phyloP scores from a whole-genome alignment of 2,329 filamentous ascomycete genomes.

The Exophiala bonariae region DNA sequence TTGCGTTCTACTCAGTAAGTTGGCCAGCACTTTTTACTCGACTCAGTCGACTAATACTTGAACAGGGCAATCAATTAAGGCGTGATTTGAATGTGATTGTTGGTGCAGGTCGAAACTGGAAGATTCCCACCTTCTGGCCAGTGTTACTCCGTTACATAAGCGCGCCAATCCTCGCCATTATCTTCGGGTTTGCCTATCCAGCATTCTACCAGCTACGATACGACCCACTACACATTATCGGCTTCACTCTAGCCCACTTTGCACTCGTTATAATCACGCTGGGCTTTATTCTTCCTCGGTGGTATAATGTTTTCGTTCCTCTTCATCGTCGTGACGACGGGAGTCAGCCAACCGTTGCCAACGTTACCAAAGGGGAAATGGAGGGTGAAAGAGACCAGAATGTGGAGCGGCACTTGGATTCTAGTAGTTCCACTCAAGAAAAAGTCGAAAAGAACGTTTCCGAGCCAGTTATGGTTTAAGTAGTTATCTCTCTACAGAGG shows the following conservation, averaged over 20 bases:
- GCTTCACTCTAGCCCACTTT: slow-evolving; percentile 52
- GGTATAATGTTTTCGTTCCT: slow-evolving; percentile 56
- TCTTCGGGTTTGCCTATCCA: slow-evolving; percentile 54
- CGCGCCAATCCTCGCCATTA: slow-evolving; percentile 53
- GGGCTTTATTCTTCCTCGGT: slow-evolving; percentile 54
- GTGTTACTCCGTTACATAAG: slow-evolving; percentile 52
- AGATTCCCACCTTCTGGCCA: slow-evolving; percentile 54
- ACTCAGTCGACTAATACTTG: background rate
- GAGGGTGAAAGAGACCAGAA: slow-evolving; percentile 11
- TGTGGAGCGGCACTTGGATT: no score
- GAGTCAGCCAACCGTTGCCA: slow-evolving; percentile 25
- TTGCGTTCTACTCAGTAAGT: slow-evolving; percentile 59
- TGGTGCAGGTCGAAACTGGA: slow-evolving; percentile 57
- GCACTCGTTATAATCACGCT: slow-evolving; percentile 48
- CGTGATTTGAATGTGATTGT: slow-evolving; percentile 57
- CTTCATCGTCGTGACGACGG: slow-evolving; percentile 48
- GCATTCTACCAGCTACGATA: slow-evolving; percentile 50
- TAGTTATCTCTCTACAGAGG: no score
- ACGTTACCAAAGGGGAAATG: slow-evolving; percentile 5
- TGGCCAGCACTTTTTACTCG: background rate
- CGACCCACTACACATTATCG: slow-evolving; percentile 53
- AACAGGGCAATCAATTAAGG: slow-evolving; percentile 56
- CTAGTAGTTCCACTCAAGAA: no score
- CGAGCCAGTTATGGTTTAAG: no score
- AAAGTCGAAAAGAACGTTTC: no score